Base-by-base conservation (phyloP, 768 basidiomycete genomes). In the Sistotremastrum niveocremeum region DNA sequence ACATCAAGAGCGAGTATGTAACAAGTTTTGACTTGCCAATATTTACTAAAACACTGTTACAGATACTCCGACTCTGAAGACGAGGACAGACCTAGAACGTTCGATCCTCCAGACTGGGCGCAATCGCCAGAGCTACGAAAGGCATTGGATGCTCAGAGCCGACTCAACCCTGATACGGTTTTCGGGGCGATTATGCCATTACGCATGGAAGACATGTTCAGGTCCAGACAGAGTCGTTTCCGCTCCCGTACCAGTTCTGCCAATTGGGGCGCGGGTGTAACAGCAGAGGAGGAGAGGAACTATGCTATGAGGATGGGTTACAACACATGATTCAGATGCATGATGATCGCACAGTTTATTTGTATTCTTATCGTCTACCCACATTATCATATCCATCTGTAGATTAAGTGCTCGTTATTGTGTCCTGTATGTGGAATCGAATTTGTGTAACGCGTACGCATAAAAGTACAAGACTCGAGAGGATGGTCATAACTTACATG, bases 281-380 rank as follows among this genome's bases (percentile, higher is more conserved):
- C 88, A 10, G 61, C 69, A 28, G 79, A 83, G 51, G 94, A 97
- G 63, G 81, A 93, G 63, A 65, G 71, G 48, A 85, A 89, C 51
- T 98, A 97, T 60, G 89, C 82, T 4, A 73, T 73, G 56, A 71
- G 85, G 47, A 98, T 98, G 94, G 91, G 93, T 5, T 97, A 77
- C 62, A 73, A 51, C 49, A 37, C 28, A 41, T 6, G 11, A 20
- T 7, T 39, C 38, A 39, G 29, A 39, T 29, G 5, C 38, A 20
- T 20, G 20, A 20, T 20, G 20, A 20, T 20, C 20, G 20, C 20
- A 20, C 20, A 20, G 20, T 20, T 20, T 20, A 20, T 20, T 20
- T 20, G 20, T 20, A 20, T 20, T 20, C 20, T 20, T 20, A 20
- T 20, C 20, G 20, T 20, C 20, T 20, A 20, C 20, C 20, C 20